Conservation (phyloP, 306 rosid species). For the Styphnolobium japonicum region DNA sequence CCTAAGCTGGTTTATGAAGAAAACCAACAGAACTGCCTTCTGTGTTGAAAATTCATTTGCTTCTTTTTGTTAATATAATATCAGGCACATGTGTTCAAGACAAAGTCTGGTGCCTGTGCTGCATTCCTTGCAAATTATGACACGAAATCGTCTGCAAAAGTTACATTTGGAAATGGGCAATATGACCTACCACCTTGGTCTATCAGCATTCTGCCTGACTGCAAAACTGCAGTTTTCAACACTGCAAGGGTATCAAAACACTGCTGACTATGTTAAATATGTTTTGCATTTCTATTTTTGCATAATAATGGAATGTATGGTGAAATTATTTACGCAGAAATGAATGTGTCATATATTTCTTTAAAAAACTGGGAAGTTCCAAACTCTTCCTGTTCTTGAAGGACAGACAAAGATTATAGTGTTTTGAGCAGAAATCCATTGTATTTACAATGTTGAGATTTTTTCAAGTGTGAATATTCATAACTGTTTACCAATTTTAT, state of each 20-base stretch:
- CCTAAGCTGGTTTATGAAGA: slow-evolving; percentile 15
- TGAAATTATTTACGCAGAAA: not conserved
- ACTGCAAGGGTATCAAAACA: slow-evolving; percentile 67
- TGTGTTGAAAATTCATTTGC: slow-evolving; percentile 9
- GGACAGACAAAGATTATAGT: not conserved
- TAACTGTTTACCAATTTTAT: slow-evolving; percentile 2
- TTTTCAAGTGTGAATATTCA: not conserved
- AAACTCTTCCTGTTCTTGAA: not conserved
- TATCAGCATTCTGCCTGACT: slow-evolving; percentile 81
- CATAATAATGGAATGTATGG: not conserved
- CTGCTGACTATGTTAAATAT: not conserved
- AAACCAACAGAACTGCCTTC: not conserved
- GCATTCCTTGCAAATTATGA: slow-evolving; percentile 84
- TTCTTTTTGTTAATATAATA: slow-evolving; percentile 28
- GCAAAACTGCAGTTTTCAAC: slow-evolving; percentile 68
- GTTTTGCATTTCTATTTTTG: not conserved
- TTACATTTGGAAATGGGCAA: slow-evolving; percentile 52
- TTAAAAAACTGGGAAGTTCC: not conserved
- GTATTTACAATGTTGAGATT: not conserved
- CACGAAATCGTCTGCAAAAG: slow-evolving; percentile 40
- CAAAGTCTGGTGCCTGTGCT: slow-evolving; percentile 61
- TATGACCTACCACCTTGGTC: slow-evolving; percentile 89
- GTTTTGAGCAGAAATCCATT: not conserved
- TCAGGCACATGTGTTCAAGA: slow-evolving; percentile 65
- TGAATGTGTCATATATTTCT: not conserved